phyloP scores from a whole-genome alignment of 352 stramenopile species.

The Globisporangium canariense region DNA sequence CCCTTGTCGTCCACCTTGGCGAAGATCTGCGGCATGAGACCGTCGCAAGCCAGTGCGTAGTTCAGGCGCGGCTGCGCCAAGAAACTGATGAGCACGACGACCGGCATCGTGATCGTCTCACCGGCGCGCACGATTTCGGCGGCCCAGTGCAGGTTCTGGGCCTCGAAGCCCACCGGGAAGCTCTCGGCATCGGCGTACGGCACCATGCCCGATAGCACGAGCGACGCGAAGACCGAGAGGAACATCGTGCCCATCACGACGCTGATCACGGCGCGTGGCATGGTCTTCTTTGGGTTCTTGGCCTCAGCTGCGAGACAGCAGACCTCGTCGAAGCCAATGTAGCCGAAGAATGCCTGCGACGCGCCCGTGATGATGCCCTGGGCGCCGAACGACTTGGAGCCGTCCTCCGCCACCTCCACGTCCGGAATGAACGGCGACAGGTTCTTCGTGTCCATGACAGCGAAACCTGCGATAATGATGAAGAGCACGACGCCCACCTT shows the following conservation, averaged over 20 bases:
- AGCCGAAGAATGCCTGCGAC: conserved; percentile 90
- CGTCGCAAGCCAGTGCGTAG: conserved; percentile 91
- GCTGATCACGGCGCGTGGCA: conserved; percentile 73
- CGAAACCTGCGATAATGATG: conserved; percentile 89
- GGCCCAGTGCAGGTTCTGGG: conserved; percentile 37
- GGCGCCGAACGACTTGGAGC: conserved; percentile 25
- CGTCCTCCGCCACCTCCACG: not conserved
- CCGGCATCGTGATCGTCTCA: conserved; percentile 84
- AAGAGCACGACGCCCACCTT: conserved; percentile 88
- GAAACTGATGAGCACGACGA: conserved; percentile 93
- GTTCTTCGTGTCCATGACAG: conserved; percentile 77
- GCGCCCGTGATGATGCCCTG: conserved; percentile 70
- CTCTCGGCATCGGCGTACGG: conserved; percentile 15
- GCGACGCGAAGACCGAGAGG: conserved; percentile 59
- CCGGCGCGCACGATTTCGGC: conserved; percentile 47
- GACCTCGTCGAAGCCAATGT: conserved; percentile 93
- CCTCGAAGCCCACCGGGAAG: conserved; percentile 46
- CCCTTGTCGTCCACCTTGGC: conserved; percentile 75
- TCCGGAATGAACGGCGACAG: conserved; percentile 75
- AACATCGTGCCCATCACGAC: conserved; percentile 74
- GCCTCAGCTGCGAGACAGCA: conserved; percentile 83
- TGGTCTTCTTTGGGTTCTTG: conserved; percentile 61
- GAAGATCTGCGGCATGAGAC: conserved; percentile 91
- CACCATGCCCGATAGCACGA: conserved; percentile 81
- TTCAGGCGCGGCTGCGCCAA: conserved; percentile 92